Evolutionary conservation across 306 rosid species (phyloP).

Genomic region (Rosa persica): DNA sequence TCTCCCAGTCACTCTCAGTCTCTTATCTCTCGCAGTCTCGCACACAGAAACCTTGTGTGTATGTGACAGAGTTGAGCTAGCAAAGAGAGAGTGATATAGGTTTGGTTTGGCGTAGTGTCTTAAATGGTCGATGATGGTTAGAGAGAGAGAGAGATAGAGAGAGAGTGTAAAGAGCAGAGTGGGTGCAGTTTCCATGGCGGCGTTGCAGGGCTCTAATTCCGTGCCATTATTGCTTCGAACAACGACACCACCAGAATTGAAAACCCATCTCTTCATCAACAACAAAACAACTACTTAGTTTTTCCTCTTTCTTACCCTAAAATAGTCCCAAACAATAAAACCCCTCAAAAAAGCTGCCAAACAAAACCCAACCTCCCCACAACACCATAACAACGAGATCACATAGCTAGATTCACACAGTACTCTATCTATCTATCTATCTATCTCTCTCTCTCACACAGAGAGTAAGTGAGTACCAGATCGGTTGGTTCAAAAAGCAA

Average conservation of each 20-base stretch:
- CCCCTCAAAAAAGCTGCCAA: constrained; percentile 56
- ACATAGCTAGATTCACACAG: constrained; percentile 25
- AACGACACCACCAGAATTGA: constrained; percentile 29
- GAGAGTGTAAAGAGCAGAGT: constrained; percentile 34
- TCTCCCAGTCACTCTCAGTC: constrained; percentile 9
- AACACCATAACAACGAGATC: constrained; percentile 37
- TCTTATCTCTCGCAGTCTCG: not conserved
- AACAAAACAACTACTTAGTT: not conserved
- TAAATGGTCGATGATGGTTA: constrained; percentile 29
- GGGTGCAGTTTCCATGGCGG: constrained; percentile 96
- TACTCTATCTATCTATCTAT: not conserved
- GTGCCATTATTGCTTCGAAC: constrained; percentile 75
- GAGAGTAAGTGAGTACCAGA: constrained; percentile 26
- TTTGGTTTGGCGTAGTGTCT: constrained; percentile 22
- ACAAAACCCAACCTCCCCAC: constrained; percentile 26
- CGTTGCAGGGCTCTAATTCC: constrained; percentile 94
- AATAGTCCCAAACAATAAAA: constrained; percentile 11
- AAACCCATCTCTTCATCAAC: constrained; percentile 16
- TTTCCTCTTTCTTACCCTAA: constrained; percentile 1
- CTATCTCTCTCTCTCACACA: not conserved
- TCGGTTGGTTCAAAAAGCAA: constrained; percentile 20
- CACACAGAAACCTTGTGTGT: not conserved
- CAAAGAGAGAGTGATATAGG: constrained; percentile 23
- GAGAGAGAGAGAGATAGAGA: constrained; percentile 9
- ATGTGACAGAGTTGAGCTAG: constrained; percentile 19